Conservation (phyloP, 1,284 basidiomycete genomes). For the Heterobasidion irregulare region DNA sequence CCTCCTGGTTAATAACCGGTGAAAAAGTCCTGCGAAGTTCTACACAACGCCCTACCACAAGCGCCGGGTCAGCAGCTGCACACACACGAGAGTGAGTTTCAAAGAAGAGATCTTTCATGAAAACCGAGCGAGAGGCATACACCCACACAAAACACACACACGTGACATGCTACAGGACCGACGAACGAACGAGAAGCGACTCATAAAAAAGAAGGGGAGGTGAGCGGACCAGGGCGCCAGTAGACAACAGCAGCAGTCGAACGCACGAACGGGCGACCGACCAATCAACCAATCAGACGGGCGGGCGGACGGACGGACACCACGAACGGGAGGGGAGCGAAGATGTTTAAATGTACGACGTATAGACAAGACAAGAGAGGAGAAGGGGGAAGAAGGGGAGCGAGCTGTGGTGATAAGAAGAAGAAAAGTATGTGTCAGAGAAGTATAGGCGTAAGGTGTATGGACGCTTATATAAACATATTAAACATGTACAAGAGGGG, state of each 20-base stretch:
- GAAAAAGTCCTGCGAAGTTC: no score
- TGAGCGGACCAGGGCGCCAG: neutral
- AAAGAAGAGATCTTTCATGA: neutral
- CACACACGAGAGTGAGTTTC: neutral
- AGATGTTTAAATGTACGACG: constrained; percentile 7
- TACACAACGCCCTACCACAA: no score
- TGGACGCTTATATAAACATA: neutral
- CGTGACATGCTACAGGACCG: constrained; percentile 26
- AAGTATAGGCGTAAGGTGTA: neutral
- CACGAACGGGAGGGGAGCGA: neutral
- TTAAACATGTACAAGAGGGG: constrained; percentile 7
- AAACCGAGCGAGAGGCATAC: constrained; percentile 19
- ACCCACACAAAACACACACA: constrained; percentile 15
- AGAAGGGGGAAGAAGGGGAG: no score
- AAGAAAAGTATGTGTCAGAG: constrained; percentile 6
- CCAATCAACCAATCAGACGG: no score
- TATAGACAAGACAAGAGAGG: neutral
- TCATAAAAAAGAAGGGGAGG: constrained; percentile 13
- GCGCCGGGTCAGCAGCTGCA: neutral
- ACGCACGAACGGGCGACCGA: constrained; percentile 14
- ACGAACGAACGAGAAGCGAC: constrained; percentile 22
- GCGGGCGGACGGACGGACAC: constrained; percentile 1
- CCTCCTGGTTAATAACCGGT: no score
- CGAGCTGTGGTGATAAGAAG: constrained; percentile 6
- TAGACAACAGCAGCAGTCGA: constrained; percentile 18